These are phyloP conservation scores for Abortiporus biennis DNA, from an alignment of 1,284 basidiomycete genomes.

Conservation along the genomic window DNA sequence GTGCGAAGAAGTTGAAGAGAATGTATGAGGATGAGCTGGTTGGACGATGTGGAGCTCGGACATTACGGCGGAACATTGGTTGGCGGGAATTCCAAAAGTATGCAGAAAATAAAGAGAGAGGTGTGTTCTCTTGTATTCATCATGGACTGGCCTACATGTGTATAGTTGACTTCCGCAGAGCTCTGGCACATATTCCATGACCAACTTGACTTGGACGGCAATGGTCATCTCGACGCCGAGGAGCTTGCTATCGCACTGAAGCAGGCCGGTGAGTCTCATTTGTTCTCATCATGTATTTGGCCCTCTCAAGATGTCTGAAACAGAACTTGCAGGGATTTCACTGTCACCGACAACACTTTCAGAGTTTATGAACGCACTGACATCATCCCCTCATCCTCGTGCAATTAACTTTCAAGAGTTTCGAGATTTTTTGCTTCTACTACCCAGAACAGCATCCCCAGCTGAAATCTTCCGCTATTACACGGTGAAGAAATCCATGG, in stretches of 20 bases:
- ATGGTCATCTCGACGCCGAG: constrained; percentile 71
- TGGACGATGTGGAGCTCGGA: constrained; percentile 49
- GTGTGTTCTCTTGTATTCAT: constrained; percentile 32
- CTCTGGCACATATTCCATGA: constrained; percentile 88
- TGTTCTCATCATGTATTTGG: neutral
- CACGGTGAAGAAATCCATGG: constrained; percentile 69
- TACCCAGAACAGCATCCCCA: constrained; percentile 77
- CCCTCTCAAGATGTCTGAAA: neutral
- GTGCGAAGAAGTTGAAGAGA: constrained; percentile 59
- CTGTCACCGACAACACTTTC: constrained; percentile 60
- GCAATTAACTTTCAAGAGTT: constrained; percentile 84
- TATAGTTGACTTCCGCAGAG: constrained; percentile 38
- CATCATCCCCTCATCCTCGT: constrained; percentile 59
- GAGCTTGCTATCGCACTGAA: constrained; percentile 68
- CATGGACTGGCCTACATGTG: neutral
- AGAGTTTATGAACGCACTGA: constrained; percentile 79
- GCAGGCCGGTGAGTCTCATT: constrained; percentile 57
- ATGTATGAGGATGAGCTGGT: constrained; percentile 80
- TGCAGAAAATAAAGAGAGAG: constrained; percentile 71
- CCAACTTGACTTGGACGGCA: constrained; percentile 81
- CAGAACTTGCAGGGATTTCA: constrained; percentile 51
- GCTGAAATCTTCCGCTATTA: constrained; percentile 87
- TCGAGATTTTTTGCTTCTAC: constrained; percentile 82
- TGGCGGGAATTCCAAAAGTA: constrained; percentile 81
- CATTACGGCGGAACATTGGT: constrained; percentile 43